Base-by-base conservation (phyloP, 176 grass and related monocot genomes). In the Thalia dealbata region DNA sequence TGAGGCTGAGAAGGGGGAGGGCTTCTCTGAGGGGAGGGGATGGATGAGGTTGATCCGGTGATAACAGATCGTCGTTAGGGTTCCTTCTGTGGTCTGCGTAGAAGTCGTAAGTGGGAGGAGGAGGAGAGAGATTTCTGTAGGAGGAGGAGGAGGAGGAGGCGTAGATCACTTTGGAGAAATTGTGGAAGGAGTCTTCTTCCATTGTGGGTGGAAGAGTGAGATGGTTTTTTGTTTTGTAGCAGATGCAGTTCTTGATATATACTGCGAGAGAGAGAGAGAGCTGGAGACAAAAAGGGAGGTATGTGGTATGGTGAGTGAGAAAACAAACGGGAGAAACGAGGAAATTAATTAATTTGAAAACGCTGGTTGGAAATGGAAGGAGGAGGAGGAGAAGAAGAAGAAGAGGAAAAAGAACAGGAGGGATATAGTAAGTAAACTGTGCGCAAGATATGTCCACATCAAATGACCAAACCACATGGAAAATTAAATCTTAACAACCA, bases 11-110 rank as follows among this genome's bases (percentile, higher is more conserved):
- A 74, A 91, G 85, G 3, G 88, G 88, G 51, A 91, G 88, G 41
- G 79, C 88, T 78, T 91, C 88, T 27, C 85, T 74, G 81, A 85
- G 81, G 65, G 85, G 88, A 82, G 88, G 88, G 60, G 88, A 91
- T 38, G 32, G 32, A 38, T 38, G 32, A 1, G 87, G 61, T 1
- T 79, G n/a, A n/a, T n/a, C 81, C 32, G 84, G 75, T 24, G 79
- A 67, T 32, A 69, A 78, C 73, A 77, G 75, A 72, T 77, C 32
- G 76, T 77, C 32, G 72, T 77, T 64, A 72, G 52, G 67, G 21
- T n/a, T n/a, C 19, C 19, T 58, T 0, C 16, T n/a, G 18, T 58
- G 19, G 54, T n/a, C 54, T 58, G 54, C 1, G 54, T 9, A 58
- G 54, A 23, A n/a, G 54, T 23, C 22, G 21, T 58, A 58, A 19